Base-by-base conservation (phyloP, 225 moss, liverwort and hornwort species). In the Polytrichum commune region DNA sequence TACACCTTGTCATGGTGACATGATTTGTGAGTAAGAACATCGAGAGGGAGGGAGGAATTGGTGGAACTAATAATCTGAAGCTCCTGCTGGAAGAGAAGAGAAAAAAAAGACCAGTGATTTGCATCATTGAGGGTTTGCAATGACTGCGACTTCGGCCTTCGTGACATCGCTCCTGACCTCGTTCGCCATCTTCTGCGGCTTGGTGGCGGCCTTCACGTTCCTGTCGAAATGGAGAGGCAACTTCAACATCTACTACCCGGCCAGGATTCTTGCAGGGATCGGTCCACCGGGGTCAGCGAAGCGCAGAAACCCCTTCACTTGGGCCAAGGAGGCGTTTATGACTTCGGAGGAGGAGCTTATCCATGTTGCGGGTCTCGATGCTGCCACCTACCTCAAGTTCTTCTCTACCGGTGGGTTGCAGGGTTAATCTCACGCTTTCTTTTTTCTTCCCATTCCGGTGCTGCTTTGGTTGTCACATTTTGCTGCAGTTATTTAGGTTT, bases 331-430 rank as follows among this genome's bases (percentile, higher is more conserved):
- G 66, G 82, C 88, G 7, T 33, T 88, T 13, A 55, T 78, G 77
- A 82, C 85, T 10, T 35, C 88, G 0, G 64, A 85, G n/a, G 88
- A 75, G 9, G 80, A 88, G 55, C 80, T 88, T 28, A 78, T 85
- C 19, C 62, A 70, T 13, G 35, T 75, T 28, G 88, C 85, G 1
- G 88, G 88, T 56, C 74, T 88, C 27, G 88, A 88, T 69, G 88
- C 88, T 26, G 74, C 85, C 84, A 85, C 79, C 33, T 88, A 88
- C 78, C 73, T 88, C 77, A 88, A 88, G 66, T 88, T 88, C 69
- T 88, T 88, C 74, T 55, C 57, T 29, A 75, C 77, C 58, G 82
- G 88, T 88, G 69, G 27, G 87, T 72, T 58, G 30, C 68, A 67
- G 46, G 3, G 16, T 46, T 46, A 16, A 46, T 16, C 46, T 10